Evolutionary conservation across 208 protist genomes (phyloP).

Genomic region (Novymonas esmeraldas): DNA sequence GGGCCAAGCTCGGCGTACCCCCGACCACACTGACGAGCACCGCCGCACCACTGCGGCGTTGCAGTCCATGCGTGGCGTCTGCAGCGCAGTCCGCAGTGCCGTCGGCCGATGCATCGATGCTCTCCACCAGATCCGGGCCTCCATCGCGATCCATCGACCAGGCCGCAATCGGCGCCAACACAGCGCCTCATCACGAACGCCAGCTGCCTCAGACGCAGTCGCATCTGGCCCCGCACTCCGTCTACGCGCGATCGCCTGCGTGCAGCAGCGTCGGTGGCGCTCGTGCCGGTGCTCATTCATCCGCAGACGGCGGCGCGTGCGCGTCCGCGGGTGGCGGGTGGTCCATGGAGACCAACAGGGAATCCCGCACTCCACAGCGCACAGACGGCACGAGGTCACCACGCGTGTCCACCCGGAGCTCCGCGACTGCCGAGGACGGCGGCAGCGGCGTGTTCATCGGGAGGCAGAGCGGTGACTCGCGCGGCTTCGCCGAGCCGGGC

Average conservation of each 20-base stretch:
- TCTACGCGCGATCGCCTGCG: background rate
- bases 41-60: background rate
- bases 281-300: background rate
- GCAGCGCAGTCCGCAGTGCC: background rate
- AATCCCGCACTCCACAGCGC: too few relatives aligned
- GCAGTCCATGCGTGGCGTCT: background rate
- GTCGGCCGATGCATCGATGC: background rate
- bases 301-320: background rate
- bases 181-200: conserved; percentile 24
- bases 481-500: background rate
- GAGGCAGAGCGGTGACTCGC: background rate
- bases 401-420: background rate
- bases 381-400: background rate
- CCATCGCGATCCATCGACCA: background rate
- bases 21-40: background rate
- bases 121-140: background rate
- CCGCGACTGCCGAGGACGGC: background rate
- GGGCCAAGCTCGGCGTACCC: conserved; percentile 21
- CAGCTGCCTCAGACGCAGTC: background rate
- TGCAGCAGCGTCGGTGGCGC: background rate
- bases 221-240: background rate
- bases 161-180: conserved; percentile 9
- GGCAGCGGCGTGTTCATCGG: too few relatives aligned
- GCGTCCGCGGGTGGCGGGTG: background rate
- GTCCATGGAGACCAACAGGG: background rate